These are phyloP conservation scores for Aotearoamyces nothofagi DNA, from an alignment of 2,329 filamentous ascomycete genomes.

Conservation along the genomic window DNA sequence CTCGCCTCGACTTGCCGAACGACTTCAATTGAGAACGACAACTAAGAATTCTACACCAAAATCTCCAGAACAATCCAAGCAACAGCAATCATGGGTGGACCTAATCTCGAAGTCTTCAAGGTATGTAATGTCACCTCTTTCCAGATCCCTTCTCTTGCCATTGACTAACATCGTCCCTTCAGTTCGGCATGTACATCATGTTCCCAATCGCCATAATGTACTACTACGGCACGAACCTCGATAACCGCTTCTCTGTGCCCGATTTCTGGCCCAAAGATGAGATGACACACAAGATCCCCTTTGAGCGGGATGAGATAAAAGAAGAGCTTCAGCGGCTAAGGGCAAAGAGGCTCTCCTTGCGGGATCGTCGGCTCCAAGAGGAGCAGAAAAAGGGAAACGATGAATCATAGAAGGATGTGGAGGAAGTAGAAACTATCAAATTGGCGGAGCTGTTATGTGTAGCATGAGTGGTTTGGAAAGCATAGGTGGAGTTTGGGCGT, in stretches of 20 bases:
- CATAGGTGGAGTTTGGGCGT: too few species aligned
- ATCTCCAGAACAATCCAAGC: background rate
- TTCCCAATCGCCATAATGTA: constrained; percentile 99
- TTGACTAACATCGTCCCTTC: constrained; percentile 2
- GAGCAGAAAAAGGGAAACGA: too few species aligned
- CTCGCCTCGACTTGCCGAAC: too few species aligned
- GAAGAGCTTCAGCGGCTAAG: constrained; percentile 36
- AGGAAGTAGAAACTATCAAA: too few species aligned
- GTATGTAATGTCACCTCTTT: constrained; percentile 28
- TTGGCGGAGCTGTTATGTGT: too few species aligned
- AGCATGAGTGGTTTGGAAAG: too few species aligned
- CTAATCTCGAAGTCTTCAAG: constrained; percentile 93
- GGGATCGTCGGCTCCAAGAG: constrained; percentile 19
- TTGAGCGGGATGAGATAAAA: constrained; percentile 68
- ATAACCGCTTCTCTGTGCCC: constrained; percentile 74
- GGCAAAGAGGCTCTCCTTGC: constrained; percentile 17
- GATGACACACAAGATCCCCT: constrained; percentile 61
- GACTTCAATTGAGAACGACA: too few species aligned
- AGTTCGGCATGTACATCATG: constrained; percentile 98
- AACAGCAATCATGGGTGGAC: constrained; percentile 54
- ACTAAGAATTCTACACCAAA: too few species aligned
- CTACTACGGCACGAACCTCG: constrained; percentile 98
- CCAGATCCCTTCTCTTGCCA: constrained; percentile 1
- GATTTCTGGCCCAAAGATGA: constrained; percentile 87
- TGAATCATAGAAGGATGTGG: too few species aligned